Percentiles rank a stretch among this genome's conserved stretches.
These are phyloP conservation scores for Rosa chinensis DNA, from an alignment of 306 rosid species.

Conservation along the genomic window DNA sequence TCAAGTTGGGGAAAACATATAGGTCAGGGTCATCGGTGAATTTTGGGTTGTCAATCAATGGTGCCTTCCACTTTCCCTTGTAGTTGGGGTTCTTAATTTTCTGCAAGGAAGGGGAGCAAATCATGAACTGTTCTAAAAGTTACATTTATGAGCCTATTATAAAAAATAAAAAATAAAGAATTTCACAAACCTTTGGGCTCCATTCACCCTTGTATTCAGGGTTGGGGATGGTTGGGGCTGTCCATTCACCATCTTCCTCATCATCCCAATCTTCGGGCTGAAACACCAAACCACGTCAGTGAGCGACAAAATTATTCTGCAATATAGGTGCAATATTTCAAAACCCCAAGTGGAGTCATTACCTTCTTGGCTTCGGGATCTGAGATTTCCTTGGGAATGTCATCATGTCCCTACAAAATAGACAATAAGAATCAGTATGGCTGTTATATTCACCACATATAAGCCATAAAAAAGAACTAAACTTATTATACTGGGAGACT, in stretches of 20 bases:
- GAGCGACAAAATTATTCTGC: slow-evolving; percentile 12
- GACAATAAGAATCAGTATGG: slow-evolving; percentile 7
- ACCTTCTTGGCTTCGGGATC: slow-evolving; percentile 97
- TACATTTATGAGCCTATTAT: not conserved
- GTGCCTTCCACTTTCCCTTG: slow-evolving; percentile 98
- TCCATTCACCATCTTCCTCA: slow-evolving; percentile 99
- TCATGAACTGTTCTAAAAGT: slow-evolving; percentile 15
- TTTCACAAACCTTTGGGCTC: slow-evolving; percentile 77
- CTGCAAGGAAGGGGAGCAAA: slow-evolving; percentile 36
- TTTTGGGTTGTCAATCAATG: slow-evolving; percentile 93
- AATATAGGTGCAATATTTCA: not conserved
- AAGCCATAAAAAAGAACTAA: not conserved
- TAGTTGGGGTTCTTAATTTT: slow-evolving; percentile 94
- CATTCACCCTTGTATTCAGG: slow-evolving; percentile 99
- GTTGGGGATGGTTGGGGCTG: slow-evolving; percentile 90
- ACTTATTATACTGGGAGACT: not conserved
- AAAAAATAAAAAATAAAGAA: not conserved
- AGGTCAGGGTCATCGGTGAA: slow-evolving; percentile 94
- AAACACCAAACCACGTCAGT: slow-evolving; percentile 26
- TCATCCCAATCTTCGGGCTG: slow-evolving; percentile 99
- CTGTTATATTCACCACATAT: slow-evolving; percentile 3
- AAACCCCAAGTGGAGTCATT: not conserved
- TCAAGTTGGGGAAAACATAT: slow-evolving; percentile 89
- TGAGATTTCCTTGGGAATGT: slow-evolving; percentile 74
- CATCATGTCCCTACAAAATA: slow-evolving; percentile 79